Percentiles rank a stretch among this genome's conserved stretches.
Conservation (phyloP, 2,329 filamentous ascomycete species). For the Trichoderma atroviride region DNA sequence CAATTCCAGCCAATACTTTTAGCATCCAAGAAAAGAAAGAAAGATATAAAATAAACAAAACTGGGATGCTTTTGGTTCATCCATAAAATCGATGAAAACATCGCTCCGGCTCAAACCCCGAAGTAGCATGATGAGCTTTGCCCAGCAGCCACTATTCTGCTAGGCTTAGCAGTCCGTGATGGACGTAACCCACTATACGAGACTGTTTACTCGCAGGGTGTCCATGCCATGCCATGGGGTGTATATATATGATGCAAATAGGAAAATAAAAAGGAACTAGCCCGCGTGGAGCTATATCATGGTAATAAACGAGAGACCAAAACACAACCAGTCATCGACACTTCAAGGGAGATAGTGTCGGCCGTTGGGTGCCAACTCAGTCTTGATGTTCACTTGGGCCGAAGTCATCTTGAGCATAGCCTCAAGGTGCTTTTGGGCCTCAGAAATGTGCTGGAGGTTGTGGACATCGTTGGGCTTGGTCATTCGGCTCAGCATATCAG, state of each 20-base stretch:
- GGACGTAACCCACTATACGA: constrained; percentile 24
- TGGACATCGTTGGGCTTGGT: constrained; percentile 55
- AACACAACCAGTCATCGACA: constrained; percentile 37
- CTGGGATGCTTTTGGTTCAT: constrained; percentile 13
- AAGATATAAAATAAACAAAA: background rate
- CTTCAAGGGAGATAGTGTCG: constrained; percentile 33
- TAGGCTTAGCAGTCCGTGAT: constrained; percentile 18
- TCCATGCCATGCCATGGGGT: constrained; percentile 1
- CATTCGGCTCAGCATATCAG: constrained; percentile 58
- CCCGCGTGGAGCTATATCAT: background rate
- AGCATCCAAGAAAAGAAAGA: background rate
- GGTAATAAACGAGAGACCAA: constrained; percentile 10
- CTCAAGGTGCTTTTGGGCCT: constrained; percentile 53
- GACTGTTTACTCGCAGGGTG: constrained; percentile 22
- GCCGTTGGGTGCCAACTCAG: constrained; percentile 31
- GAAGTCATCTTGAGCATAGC: constrained; percentile 55
- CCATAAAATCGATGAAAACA: constrained; percentile 4
- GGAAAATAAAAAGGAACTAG: background rate
- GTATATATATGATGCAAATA: constrained; percentile 8
- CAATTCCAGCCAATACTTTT: constrained; percentile 8
- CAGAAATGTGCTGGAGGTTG: constrained; percentile 56
- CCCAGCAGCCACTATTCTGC: constrained; percentile 4
- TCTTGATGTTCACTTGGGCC: constrained; percentile 35
- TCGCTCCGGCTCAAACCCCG: background rate
- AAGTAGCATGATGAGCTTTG: constrained; percentile 18